Conservation (phyloP, 1,139 yeast species). For the Geotrichum europaeum region DNA sequence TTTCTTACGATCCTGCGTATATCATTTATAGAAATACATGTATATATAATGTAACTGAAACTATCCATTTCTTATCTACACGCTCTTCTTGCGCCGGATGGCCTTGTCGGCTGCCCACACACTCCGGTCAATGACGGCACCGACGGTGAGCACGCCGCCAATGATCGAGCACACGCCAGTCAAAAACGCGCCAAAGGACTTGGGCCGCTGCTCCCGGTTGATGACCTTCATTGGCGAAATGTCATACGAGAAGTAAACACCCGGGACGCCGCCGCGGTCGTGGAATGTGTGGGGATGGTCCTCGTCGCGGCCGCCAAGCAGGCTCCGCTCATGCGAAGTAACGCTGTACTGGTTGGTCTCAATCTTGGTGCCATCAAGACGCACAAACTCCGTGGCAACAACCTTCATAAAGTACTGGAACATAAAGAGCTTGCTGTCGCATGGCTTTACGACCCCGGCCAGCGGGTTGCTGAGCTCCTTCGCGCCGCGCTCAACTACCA, state of each 20-base stretch:
- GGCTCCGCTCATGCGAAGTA: slow-evolving; percentile 83
- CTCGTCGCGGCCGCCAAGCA: slow-evolving; percentile 78
- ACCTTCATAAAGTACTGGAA: slow-evolving; percentile 80
- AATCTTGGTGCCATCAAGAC: slow-evolving; percentile 41
- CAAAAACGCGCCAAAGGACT: slow-evolving; percentile 79
- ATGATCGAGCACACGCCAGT: slow-evolving; percentile 81
- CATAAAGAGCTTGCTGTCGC: slow-evolving; percentile 54
- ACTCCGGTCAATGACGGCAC: slow-evolving; percentile 78
- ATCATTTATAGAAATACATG: background rate
- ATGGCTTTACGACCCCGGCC: slow-evolving; percentile 45
- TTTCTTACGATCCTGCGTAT: background rate
- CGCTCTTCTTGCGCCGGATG: slow-evolving; percentile 59
- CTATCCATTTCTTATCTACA: background rate
- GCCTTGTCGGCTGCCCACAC: slow-evolving; percentile 87
- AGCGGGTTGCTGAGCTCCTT: slow-evolving; percentile 57
- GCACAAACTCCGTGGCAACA: slow-evolving; percentile 83
- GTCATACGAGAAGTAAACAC: slow-evolving; percentile 80
- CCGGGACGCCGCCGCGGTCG: slow-evolving; percentile 84
- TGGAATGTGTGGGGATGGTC: slow-evolving; percentile 88
- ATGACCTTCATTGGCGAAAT: slow-evolving; percentile 90
- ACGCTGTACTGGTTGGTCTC: slow-evolving; percentile 91
- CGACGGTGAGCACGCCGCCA: slow-evolving; percentile 92
- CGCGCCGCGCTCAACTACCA: slow-evolving; percentile 9
- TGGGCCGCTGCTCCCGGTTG: slow-evolving; percentile 70
- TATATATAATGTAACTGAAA: background rate